A percentile compares a stretch with the other conserved stretches of the same genome.
Conservation (phyloP, 2,329 filamentous ascomycete genomes). For the Claviceps purpurea region DNA sequence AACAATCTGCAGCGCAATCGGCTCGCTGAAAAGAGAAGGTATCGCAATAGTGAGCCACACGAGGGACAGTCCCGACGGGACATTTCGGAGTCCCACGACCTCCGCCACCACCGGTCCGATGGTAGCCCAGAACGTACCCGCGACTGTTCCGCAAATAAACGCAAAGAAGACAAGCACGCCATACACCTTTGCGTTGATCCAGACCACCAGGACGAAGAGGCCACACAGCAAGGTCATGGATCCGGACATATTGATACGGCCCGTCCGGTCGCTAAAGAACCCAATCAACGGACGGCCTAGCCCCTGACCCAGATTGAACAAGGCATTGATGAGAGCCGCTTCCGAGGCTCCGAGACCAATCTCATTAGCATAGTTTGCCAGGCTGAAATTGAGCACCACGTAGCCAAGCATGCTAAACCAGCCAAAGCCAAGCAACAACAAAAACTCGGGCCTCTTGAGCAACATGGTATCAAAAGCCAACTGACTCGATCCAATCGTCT, state of each 20-base stretch:
- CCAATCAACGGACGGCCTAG: conserved; percentile 61
- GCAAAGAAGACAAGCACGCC: conserved; percentile 59
- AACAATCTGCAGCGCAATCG: conserved; percentile 45
- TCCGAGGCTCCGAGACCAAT: conserved; percentile 55
- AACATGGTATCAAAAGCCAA: conserved; percentile 51
- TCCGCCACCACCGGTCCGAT: conserved; percentile 59
- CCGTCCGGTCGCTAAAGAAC: conserved; percentile 55
- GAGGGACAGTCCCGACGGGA: conserved; percentile 55
- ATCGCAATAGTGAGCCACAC: conserved; percentile 59
- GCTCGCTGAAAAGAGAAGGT: conserved; percentile 55
- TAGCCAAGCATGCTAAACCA: conserved; percentile 63
- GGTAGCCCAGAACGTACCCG: conserved; percentile 59
- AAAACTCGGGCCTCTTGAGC: conserved; percentile 48
- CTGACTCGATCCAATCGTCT: conserved; percentile 53
- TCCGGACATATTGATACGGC: conserved; percentile 60
- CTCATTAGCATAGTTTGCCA: conserved; percentile 58
- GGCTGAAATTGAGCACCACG: conserved; percentile 61
- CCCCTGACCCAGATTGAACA: conserved; percentile 56
- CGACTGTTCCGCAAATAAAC: conserved; percentile 55
- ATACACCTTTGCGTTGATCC: conserved; percentile 52
- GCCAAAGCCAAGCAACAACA: conserved; percentile 52
- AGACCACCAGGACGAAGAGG: conserved; percentile 55
- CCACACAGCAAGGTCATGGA: conserved; percentile 51
- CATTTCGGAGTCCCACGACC: conserved; percentile 54
- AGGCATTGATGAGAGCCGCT: conserved; percentile 56